Base-by-base conservation (phyloP, 495 filamentous ascomycete species). In the Polyplosphaeria fusca region DNA sequence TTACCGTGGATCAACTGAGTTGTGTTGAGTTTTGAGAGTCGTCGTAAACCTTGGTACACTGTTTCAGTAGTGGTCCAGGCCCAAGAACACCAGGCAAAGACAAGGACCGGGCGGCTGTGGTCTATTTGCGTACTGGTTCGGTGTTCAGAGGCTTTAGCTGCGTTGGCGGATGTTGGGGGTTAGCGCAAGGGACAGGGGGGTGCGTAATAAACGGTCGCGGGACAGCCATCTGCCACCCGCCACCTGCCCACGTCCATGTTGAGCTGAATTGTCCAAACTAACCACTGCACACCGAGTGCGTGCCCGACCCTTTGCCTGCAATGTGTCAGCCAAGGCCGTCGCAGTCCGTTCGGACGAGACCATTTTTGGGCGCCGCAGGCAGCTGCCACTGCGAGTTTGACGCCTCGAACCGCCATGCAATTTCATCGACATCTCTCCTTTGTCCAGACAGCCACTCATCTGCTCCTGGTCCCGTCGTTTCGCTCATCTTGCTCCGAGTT, bases 241-340 rank as follows among this genome's bases (percentile, higher is more conserved):
- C n/a, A n/a, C n/a, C n/a, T n/a, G 22, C 30, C 30, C 45, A 47
- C 45, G 5, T 37, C 30, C 52, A 20, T 55, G 41, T 30, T 19
- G 11, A 46, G 54, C 54, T 57, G 45, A 51, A 39, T 47, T 38
- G n/a, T 41, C 43, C 49, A 58, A 35, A 5, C 56, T 42, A 60
- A 47, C 56, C 56, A 54, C 25, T 28, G 46, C 46, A 38, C 26
- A 58, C 54, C 19, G 27, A 26, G 24, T 32, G 46, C 30, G 25
- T 51, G 24, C 18, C 35, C 16, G 2, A 28, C 42, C 42, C 30
- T 54, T 11, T 24, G n/a, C 32, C 41, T 13, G 42, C 30, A 60
- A 54, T 53, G 56, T 60, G 41, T 19, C 56, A 53, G 56, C 56
- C 56, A 53, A 60, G 56, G 18, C 48, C 19, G 2, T 23, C 48